These are phyloP conservation scores for Tulasnella sp. DNA, from an alignment of 768 basidiomycete genomes.

Conservation along the genomic window DNA sequence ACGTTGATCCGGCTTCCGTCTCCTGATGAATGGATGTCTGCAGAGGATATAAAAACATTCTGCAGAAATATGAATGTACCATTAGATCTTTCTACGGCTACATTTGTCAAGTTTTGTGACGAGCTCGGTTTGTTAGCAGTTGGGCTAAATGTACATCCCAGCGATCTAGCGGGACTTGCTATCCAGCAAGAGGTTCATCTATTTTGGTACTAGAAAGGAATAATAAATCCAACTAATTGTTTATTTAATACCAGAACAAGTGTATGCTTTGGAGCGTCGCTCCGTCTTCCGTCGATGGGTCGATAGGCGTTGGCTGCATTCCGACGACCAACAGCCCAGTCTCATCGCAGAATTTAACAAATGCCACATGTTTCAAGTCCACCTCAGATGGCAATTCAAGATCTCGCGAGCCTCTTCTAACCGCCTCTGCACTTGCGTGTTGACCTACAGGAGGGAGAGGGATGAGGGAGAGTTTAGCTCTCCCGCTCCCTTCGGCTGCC, in stretches of 20 bases:
- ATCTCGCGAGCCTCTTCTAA: neutral
- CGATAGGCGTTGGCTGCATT: neutral
- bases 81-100: neutral
- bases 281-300: neutral
- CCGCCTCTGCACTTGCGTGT: neutral
- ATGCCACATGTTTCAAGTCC: conserved; percentile 4
- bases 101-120: neutral
- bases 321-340: neutral
- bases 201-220: neutral
- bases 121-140: neutral
- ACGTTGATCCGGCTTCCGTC: neutral
- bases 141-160: neutral
- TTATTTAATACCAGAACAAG: conserved; percentile 3
- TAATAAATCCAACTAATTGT: neutral
- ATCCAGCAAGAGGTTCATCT: neutral
- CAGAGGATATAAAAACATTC: neutral
- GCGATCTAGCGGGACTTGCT: neutral
- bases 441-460: conserved; percentile 2
- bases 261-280: neutral
- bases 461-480: neutral
- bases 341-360: conserved; percentile 12
- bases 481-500: neutral
- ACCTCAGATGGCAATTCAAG: conserved; percentile 1
- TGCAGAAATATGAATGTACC: neutral
- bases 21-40: neutral